Evolutionary conservation across 2,329 filamentous ascomycete species (phyloP).

Genomic region (Balansia obtecta): DNA sequence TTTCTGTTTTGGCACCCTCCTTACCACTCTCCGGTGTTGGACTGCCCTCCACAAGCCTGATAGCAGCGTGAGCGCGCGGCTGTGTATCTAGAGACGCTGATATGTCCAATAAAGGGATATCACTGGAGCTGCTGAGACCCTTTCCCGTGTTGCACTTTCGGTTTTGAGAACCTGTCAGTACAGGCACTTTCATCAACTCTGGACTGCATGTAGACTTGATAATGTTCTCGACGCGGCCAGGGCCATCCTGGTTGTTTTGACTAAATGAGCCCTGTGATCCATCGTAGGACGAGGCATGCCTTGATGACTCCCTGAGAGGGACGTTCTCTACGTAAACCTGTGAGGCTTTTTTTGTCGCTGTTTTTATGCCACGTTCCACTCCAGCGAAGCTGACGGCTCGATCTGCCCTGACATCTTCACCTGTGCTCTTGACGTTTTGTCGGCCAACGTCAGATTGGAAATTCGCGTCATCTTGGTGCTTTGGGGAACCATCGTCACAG

Average conservation of each 20-base stretch:
- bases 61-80: neutral
- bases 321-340: slow-evolving; percentile 8
- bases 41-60: slow-evolving; percentile 3
- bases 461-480: neutral
- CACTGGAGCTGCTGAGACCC: neutral
- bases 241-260: neutral
- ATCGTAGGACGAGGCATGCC: slow-evolving; percentile 1
- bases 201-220: neutral
- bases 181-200: neutral
- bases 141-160: neutral
- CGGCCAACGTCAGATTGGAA: neutral
- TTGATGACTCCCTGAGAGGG: slow-evolving; percentile 11
- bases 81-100: neutral
- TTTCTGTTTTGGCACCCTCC: neutral
- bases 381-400: neutral
- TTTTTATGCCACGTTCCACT: neutral
- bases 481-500: no score
- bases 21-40: neutral
- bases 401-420: neutral
- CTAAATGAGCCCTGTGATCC: neutral
- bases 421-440: neutral
- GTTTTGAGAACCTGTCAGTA: neutral
- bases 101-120: neutral
- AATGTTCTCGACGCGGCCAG: neutral
- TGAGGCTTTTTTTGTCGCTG: neutral